A percentile compares a stretch with the other conserved stretches of the same genome.
Evolutionary conservation across 148 eudicot species (phyloP).

Genomic region (Gaultheria prostrata): DNA sequence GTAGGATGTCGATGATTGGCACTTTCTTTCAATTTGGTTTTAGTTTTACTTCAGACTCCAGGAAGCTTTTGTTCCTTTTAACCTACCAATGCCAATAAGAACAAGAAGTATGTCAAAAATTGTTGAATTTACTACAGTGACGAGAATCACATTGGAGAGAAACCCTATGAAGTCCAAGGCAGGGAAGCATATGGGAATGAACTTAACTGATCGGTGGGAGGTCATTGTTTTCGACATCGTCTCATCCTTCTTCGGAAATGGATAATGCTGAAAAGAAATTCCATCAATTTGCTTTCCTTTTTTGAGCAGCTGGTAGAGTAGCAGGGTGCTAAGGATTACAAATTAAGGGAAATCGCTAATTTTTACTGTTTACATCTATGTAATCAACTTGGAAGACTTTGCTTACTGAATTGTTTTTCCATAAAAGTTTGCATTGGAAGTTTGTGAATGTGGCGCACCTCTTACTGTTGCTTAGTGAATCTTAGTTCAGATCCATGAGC

Average conservation of each 20-base stretch:
- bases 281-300: neutral
- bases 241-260: neutral
- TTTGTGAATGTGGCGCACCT: neutral
- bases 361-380: neutral
- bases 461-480: neutral
- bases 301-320: neutral
- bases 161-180: neutral
- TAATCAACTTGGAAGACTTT: neutral
- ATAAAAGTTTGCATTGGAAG: neutral
- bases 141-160: neutral
- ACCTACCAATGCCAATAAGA: neutral
- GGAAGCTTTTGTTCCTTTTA: neutral
- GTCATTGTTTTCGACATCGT: neutral
- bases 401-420: neutral
- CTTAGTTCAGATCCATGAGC: conserved; percentile 5
- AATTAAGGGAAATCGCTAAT: neutral
- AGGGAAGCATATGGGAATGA: neutral
- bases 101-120: neutral
- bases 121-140: neutral
- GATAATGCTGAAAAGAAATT: neutral
- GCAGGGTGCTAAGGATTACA: neutral
- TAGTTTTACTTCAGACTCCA: neutral
- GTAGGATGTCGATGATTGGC: neutral
- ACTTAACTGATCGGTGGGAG: neutral
- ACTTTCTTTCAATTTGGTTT: neutral